phyloP scores from a whole-genome alignment of 306 rosid genomes.

The Ormosia semicastrata region DNA sequence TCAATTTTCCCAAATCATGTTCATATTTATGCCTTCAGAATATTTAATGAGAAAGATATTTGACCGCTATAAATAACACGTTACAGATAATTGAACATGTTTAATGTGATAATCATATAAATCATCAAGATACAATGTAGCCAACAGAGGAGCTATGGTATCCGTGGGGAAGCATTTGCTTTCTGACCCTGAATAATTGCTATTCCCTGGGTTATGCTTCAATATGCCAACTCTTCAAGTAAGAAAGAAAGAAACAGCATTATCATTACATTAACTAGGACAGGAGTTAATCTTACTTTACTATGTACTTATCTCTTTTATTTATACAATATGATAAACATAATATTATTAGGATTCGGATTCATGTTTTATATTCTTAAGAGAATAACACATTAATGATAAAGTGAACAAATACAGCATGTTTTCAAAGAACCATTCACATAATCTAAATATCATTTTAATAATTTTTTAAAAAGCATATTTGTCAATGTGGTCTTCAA shows the following conservation, averaged over 20 bases:
- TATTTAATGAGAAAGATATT: not conserved
- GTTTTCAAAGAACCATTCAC: not conserved
- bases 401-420: not conserved
- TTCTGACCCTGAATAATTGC: not conserved
- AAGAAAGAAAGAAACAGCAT: not conserved
- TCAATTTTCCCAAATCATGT: constrained; percentile 1
- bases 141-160: not conserved
- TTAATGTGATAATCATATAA: not conserved
- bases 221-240: not conserved
- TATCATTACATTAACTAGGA: not conserved
- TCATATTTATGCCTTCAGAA: not conserved
- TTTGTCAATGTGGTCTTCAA: not conserved
- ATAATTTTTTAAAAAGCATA: not conserved
- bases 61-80: not conserved
- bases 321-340: not conserved
- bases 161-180: not conserved
- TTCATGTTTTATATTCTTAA: not conserved
- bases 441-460: not conserved
- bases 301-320: not conserved
- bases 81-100: constrained; percentile 7
- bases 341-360: not conserved
- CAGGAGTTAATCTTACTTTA: not conserved
- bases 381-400: not conserved
- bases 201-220: not conserved
- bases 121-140: not conserved